A percentile compares a stretch with the other conserved stretches of the same genome.
Conservation (phyloP, 148 eudicot species). For the Arctostaphylos glauca region DNA sequence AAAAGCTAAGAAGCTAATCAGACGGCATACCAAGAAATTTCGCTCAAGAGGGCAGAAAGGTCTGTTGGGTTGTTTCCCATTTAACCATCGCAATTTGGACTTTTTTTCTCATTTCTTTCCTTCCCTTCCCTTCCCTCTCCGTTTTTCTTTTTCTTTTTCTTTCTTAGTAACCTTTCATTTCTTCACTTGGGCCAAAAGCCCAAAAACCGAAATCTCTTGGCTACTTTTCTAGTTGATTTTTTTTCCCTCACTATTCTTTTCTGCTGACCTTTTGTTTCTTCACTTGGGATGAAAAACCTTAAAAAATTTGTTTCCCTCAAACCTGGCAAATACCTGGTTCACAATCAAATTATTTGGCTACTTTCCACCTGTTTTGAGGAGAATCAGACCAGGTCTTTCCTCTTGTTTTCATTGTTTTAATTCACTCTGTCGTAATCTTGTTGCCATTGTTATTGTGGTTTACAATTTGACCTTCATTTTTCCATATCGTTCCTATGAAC, state of each 20-base stretch:
- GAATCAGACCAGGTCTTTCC: not conserved
- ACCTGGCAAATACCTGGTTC: not conserved
- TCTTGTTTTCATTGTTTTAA: not conserved
- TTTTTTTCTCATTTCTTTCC: too few species aligned
- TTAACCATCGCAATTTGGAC: not conserved
- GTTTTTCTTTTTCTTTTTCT: not conserved
- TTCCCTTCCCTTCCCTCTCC: too few species aligned
- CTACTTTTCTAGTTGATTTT: not conserved
- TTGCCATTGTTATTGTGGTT: not conserved
- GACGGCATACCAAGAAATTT: constrained; percentile 93
- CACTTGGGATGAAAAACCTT: not conserved
- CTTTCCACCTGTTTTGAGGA: not conserved
- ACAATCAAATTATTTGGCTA: not conserved
- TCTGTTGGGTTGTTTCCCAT: constrained; percentile 24
- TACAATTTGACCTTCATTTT: not conserved
- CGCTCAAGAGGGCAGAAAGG: constrained; percentile 81
- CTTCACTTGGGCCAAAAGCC: not conserved
- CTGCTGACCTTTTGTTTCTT: not conserved
- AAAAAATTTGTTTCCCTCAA: not conserved
- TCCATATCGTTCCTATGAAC: not conserved
- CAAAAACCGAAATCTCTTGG: not conserved
- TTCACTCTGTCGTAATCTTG: not conserved
- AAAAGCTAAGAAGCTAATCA: constrained; percentile 80
- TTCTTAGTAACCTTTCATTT: not conserved
- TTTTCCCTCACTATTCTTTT: not conserved